These are phyloP conservation scores for Suhomyces atakaporum DNA, from an alignment of 1,139 yeast species.

Conservation along the genomic window DNA sequence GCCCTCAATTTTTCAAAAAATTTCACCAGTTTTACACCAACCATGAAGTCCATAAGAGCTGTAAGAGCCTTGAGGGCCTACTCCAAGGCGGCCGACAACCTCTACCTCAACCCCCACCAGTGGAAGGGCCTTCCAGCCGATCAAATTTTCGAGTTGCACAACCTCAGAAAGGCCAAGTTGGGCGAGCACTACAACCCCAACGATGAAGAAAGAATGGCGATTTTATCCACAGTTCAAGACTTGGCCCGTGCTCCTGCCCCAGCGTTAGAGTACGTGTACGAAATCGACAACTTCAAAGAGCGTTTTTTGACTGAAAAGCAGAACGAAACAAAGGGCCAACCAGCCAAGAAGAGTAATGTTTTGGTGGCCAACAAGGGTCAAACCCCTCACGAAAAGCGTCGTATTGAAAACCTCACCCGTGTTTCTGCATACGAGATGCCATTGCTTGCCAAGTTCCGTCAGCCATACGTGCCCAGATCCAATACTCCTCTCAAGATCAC, in stretches of 20 bases:
- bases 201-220: constrained; percentile 49
- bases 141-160: constrained; percentile 59
- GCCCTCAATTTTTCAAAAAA: constrained; percentile 6
- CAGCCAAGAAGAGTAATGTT: constrained; percentile 44
- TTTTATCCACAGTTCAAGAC: constrained; percentile 43
- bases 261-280: constrained; percentile 45
- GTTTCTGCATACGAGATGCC: constrained; percentile 94
- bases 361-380: constrained; percentile 40
- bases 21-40: constrained; percentile 5
- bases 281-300: constrained; percentile 49
- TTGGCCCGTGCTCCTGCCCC: constrained; percentile 34
- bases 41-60: constrained; percentile 13
- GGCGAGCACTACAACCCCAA: constrained; percentile 61
- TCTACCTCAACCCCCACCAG: constrained; percentile 58
- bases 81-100: constrained; percentile 19
- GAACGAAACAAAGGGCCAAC: constrained; percentile 38
- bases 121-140: constrained; percentile 73
- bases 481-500: constrained; percentile 65
- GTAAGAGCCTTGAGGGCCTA: constrained; percentile 17
- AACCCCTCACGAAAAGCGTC: constrained; percentile 40
- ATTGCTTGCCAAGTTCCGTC: constrained; percentile 70
- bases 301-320: constrained; percentile 49
- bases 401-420: constrained; percentile 58
- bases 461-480: constrained; percentile 47
- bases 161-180: constrained; percentile 54